phyloP scores from a whole-genome alignment of 1,139 yeast species.

The Diutina scorzettiae region DNA sequence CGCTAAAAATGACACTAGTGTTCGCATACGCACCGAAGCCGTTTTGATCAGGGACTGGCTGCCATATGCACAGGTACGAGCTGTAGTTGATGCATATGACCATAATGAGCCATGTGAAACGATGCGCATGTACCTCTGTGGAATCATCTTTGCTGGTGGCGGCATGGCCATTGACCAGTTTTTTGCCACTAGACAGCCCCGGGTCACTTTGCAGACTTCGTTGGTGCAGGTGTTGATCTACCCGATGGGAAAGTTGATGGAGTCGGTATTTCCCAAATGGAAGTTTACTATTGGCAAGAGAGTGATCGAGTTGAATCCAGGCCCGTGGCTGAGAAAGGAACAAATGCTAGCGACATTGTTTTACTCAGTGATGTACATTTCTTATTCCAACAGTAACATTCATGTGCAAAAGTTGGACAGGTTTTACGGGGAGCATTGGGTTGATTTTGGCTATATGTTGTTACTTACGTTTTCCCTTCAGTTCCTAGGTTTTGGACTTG shows the following conservation, averaged over 20 bases:
- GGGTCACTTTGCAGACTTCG: conserved; percentile 21
- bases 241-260: conserved; percentile 27
- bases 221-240: conserved; percentile 46
- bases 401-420: conserved; percentile 15
- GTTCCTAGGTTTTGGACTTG: conserved; percentile 5
- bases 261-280: conserved; percentile 32
- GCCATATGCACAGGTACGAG: conserved; percentile 55
- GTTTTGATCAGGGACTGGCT: conserved; percentile 37
- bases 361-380: conserved; percentile 25
- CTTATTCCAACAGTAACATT: conserved; percentile 33
- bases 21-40: conserved; percentile 13
- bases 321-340: conserved; percentile 59
- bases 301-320: conserved; percentile 35
- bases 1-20: conserved; percentile 8
- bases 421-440: conserved; percentile 32
- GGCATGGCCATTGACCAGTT: conserved; percentile 49
- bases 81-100: conserved; percentile 42
- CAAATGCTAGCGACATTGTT: conserved; percentile 49
- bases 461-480: conserved; percentile 28
- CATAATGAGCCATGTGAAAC: conserved; percentile 43
- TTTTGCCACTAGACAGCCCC: conserved; percentile 44
- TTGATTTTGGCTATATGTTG: conserved; percentile 32
- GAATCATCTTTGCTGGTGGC: conserved; percentile 41
- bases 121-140: conserved; percentile 42
- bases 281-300: conserved; percentile 19